phyloP scores from a whole-genome alignment of 768 basidiomycete genomes.

The Lepiota brunneoincarnata region DNA sequence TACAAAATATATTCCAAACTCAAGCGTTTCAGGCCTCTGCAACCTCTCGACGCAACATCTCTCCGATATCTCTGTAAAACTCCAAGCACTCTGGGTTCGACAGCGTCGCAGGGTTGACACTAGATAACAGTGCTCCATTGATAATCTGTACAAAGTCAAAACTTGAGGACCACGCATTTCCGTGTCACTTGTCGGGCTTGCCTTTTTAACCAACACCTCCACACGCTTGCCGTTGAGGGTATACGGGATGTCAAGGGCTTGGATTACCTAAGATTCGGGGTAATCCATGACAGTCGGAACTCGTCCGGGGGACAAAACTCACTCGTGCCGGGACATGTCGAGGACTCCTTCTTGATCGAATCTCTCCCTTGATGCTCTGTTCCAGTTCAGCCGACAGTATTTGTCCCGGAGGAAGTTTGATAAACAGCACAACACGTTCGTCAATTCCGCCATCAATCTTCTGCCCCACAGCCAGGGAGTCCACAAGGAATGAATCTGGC shows the following conservation, averaged over 20 bases:
- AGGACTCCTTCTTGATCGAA: slow-evolving; percentile 62
- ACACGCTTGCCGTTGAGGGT: slow-evolving; percentile 82
- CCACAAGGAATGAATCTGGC: slow-evolving; percentile 40
- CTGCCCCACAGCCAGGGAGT: slow-evolving; percentile 72
- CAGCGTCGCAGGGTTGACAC: slow-evolving; percentile 70
- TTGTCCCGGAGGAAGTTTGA: slow-evolving; percentile 56
- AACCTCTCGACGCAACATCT: slow-evolving; percentile 45
- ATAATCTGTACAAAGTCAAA: slow-evolving; percentile 53
- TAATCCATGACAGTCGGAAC: slow-evolving; percentile 1
- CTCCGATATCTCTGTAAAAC: slow-evolving; percentile 57
- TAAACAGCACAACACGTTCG: slow-evolving; percentile 75
- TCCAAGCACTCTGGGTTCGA: slow-evolving; percentile 70
- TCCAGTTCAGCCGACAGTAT: slow-evolving; percentile 49
- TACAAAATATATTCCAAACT: not conserved
- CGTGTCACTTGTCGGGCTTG: slow-evolving; percentile 22
- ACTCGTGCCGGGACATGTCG: slow-evolving; percentile 78
- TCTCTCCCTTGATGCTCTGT: slow-evolving; percentile 55
- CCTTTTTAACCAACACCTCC: slow-evolving; percentile 78
- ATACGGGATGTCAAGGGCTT: slow-evolving; percentile 70
- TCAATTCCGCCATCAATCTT: slow-evolving; percentile 61
- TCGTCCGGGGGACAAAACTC: slow-evolving; percentile 20
- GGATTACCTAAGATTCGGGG: slow-evolving; percentile 50
- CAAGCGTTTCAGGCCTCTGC: slow-evolving; percentile 16
- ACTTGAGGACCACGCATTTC: slow-evolving; percentile 16
- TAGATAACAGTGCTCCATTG: slow-evolving; percentile 69